These are phyloP conservation scores for Dryas integrifolia DNA, from an alignment of 331 rosid species.

Conservation along the genomic window DNA sequence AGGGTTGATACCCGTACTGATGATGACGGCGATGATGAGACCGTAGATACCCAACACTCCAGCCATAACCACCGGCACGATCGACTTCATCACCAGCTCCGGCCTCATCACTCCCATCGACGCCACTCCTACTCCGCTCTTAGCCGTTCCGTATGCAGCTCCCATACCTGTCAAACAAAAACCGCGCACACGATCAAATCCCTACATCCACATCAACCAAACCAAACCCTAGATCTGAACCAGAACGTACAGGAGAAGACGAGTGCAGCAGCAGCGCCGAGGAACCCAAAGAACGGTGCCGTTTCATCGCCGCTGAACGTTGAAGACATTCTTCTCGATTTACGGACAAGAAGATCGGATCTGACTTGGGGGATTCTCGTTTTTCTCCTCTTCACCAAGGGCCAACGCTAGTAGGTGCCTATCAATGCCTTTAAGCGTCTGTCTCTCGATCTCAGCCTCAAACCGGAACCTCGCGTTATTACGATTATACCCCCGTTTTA, in stretches of 20 bases:
- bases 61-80: conserved; percentile 67
- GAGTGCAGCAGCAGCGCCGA: conserved; percentile 63
- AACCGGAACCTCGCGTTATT: not conserved
- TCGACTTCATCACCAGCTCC: conserved; percentile 63
- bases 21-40: conserved; percentile 54
- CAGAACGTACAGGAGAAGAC: conserved; percentile 48
- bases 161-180: conserved; percentile 48
- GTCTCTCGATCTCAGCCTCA: conserved; percentile 12
- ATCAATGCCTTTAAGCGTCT: not conserved
- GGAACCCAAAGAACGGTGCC: conserved; percentile 61
- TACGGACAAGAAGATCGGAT: conserved; percentile 24
- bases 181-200: conserved; percentile 7
- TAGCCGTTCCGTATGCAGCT: conserved; percentile 64
- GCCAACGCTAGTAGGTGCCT: not conserved
- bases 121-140: conserved; percentile 65
- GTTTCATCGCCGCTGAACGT: conserved; percentile 62
- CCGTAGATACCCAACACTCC: conserved; percentile 65
- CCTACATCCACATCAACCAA: conserved; percentile 1
- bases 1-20: conserved; percentile 60
- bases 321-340: conserved; percentile 28
- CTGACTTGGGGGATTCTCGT: conserved; percentile 5
- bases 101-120: conserved; percentile 73
- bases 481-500: not conserved
- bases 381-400: not conserved
- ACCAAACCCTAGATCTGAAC: not conserved